phyloP scores from a whole-genome alignment of 2,329 filamentous ascomycete species.

The Fusarium aywerte region DNA sequence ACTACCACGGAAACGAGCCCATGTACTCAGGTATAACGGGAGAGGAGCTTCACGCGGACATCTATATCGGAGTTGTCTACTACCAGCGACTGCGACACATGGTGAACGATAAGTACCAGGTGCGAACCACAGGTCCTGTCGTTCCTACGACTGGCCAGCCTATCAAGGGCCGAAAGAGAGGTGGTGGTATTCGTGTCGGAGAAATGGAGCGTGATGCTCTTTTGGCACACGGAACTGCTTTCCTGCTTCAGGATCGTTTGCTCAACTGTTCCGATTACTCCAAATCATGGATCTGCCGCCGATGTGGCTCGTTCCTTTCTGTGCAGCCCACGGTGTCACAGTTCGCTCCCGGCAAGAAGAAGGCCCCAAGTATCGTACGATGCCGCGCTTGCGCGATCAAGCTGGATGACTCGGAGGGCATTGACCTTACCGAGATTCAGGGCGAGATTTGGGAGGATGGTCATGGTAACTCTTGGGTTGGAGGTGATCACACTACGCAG shows the following conservation, averaged over 20 bases:
- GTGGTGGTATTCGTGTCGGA: conserved; percentile 97
- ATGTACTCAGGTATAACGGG: conserved; percentile 99
- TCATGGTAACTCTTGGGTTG: conserved; percentile 82
- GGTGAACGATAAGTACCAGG: conserved; percentile 99
- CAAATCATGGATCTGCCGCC: conserved; percentile 87
- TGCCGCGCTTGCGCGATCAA: conserved; percentile 80
- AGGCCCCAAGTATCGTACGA: conserved; percentile 75
- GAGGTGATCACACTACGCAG: conserved; percentile 89
- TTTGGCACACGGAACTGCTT: conserved; percentile 93
- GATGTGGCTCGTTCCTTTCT: conserved; percentile 90
- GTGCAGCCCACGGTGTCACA: conserved; percentile 81
- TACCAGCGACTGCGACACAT: conserved; percentile 98
- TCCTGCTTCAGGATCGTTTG: conserved; percentile 91
- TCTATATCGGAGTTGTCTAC: conserved; percentile 97
- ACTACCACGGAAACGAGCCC: conserved; percentile 97
- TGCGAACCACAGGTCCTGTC: conserved; percentile 93
- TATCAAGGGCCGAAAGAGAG: conserved; percentile 95
- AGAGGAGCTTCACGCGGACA: conserved; percentile 91
- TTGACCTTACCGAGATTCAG: conserved; percentile 66
- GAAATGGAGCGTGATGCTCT: conserved; percentile 99
- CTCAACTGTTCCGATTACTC: conserved; percentile 98
- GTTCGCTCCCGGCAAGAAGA: conserved; percentile 69
- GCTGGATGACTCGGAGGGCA: conserved; percentile 67
- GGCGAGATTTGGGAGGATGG: conserved; percentile 94
- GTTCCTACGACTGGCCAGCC: conserved; percentile 93